These are phyloP conservation scores for Phtheirospermum japonicum DNA, from an alignment of 257 asterid species.

Conservation along the genomic window DNA sequence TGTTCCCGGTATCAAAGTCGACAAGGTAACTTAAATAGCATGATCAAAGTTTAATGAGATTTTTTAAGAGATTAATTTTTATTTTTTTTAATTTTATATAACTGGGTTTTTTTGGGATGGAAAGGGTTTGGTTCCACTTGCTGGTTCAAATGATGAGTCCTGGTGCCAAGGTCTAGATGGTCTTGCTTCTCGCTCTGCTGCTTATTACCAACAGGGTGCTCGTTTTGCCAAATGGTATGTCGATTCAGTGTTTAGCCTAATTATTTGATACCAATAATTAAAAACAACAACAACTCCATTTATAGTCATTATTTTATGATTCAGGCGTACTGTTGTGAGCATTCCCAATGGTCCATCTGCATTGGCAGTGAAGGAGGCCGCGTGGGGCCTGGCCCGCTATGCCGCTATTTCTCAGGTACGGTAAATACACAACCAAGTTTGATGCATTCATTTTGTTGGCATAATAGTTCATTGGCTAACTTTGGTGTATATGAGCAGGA, in stretches of 20 bases:
- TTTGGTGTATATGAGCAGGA: constrained; percentile 39
- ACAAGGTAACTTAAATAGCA: constrained; percentile 48
- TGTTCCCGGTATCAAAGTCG: constrained; percentile 90
- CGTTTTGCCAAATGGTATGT: constrained; percentile 89
- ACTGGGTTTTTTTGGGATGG: neutral
- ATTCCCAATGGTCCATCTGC: constrained; percentile 95
- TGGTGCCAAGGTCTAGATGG: constrained; percentile 99
- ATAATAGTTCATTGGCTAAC: too few species aligned
- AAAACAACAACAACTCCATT: too few species aligned
- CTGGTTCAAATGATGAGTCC: constrained; percentile 89
- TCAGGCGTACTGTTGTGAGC: constrained; percentile 97
- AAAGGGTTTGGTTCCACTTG: constrained; percentile 92
- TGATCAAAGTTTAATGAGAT: neutral
- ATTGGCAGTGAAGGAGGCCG: constrained; percentile 95
- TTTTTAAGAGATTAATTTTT: neutral
- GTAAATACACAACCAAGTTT: neutral
- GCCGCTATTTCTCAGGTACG: constrained; percentile 89
- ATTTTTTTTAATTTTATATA: neutral
- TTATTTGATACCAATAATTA: neutral
- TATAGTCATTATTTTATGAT: constrained; percentile 3
- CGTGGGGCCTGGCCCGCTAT: constrained; percentile 97
- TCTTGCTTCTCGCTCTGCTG: constrained; percentile 96
- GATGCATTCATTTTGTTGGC: too few species aligned
- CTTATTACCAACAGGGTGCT: constrained; percentile 96
- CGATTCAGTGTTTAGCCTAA: too few species aligned